Evolutionary conservation across 2,329 filamentous ascomycete species (phyloP).

Genomic region (Xylaria arbuscula): DNA sequence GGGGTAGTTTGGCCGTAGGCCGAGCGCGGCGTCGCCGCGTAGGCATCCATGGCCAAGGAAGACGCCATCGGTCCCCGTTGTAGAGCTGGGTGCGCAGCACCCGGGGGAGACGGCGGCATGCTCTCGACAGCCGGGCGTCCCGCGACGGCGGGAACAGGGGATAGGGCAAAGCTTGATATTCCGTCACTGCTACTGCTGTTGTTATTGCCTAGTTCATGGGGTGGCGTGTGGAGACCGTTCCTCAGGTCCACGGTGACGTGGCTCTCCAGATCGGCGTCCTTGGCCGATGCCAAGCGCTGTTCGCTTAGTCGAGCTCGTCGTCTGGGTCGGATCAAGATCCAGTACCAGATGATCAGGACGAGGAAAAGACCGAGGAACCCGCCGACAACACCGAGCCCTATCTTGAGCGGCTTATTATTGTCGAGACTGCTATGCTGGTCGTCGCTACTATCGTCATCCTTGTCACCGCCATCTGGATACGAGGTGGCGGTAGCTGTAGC

Average conservation of each 20-base stretch:
- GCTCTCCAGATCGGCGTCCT: constrained; percentile 41
- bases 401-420: not conserved
- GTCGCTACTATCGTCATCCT: not conserved
- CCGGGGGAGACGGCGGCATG: not conserved
- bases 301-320: constrained; percentile 24
- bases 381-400: constrained; percentile 39
- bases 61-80: not conserved
- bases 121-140: not conserved
- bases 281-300: constrained; percentile 13
- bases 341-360: constrained; percentile 37
- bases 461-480: not conserved
- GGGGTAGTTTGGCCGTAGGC: not conserved
- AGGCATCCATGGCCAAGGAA: constrained; percentile 5
- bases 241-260: constrained; percentile 28
- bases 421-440: not conserved
- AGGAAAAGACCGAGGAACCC: constrained; percentile 36
- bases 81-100: constrained; percentile 4
- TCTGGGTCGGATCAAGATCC: constrained; percentile 36
- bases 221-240: constrained; percentile 1
- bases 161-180: constrained; percentile 15
- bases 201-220: not conserved
- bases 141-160: not conserved
- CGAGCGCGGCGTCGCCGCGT: constrained; percentile 2
- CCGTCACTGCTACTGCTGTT: constrained; percentile 2
- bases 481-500: too few species aligned